Evolutionary conservation across 208 protist genomes (phyloP).

Genomic region (Leishmania guyanensis): DNA sequence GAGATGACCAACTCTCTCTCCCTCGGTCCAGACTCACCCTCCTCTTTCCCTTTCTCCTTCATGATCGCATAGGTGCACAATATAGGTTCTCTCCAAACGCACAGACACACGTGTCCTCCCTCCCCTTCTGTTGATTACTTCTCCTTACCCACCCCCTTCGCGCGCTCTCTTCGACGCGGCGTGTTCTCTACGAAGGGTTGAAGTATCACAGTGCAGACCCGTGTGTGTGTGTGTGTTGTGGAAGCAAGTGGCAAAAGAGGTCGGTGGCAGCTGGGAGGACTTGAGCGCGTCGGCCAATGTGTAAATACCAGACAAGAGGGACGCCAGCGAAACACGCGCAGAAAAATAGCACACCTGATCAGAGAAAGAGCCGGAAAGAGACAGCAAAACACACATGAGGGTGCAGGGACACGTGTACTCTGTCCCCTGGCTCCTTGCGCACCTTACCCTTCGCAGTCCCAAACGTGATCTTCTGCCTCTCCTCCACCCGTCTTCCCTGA

Average conservation of each 20-base stretch:
- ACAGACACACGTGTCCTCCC: neutral
- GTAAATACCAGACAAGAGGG: neutral
- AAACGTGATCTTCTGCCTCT: neutral
- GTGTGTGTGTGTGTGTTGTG: neutral
- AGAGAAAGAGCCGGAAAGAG: neutral
- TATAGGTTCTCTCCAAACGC: neutral
- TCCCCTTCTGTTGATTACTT: neutral
- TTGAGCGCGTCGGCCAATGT: neutral
- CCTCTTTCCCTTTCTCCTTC: neutral
- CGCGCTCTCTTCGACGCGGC: neutral
- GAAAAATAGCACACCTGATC: neutral
- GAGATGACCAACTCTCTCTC: neutral
- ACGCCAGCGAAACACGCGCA: neutral
- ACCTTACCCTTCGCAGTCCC: neutral
- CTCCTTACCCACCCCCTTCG: neutral
- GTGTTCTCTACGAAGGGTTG: neutral
- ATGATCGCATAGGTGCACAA: neutral
- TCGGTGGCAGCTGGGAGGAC: neutral
- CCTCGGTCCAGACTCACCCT: neutral
- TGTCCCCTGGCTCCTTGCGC: neutral
- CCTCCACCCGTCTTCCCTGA: neutral
- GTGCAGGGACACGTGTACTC: neutral
- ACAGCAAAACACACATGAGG: too few relatives aligned
- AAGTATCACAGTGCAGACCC: neutral
- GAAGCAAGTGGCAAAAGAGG: neutral